A percentile compares a stretch with the other conserved stretches of the same genome.
These are phyloP conservation scores for Alternaria triticimaculans DNA, from an alignment of 2,329 filamentous ascomycete species.

Conservation along the genomic window DNA sequence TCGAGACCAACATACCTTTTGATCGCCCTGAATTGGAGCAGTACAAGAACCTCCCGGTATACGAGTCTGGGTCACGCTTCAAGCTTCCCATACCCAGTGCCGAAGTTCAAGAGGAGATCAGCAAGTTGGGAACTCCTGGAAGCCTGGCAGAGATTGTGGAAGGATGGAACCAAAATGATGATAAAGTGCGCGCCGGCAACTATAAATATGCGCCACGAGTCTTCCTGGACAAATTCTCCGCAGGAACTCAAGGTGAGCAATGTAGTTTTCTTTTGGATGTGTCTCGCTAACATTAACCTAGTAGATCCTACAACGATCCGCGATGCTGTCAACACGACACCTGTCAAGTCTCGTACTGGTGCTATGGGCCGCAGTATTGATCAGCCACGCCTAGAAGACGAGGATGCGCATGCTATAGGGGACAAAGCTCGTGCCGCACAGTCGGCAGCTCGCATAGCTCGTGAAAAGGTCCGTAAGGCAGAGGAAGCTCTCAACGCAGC, in stretches of 20 bases:
- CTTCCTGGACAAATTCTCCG: constrained; percentile 23
- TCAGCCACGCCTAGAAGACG: neutral
- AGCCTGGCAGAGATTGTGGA: constrained; percentile 12
- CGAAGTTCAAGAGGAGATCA: constrained; percentile 4
- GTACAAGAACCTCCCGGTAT: constrained; percentile 17
- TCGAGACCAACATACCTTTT: constrained; percentile 27
- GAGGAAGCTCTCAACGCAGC: neutral
- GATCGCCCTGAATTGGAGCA: constrained; percentile 13
- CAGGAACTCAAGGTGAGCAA: constrained; percentile 7
- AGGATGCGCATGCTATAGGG: neutral
- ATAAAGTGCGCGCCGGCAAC: neutral
- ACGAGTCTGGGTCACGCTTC: constrained; percentile 40
- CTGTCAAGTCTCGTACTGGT: constrained; percentile 5
- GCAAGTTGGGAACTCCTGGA: neutral
- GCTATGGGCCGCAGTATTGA: neutral
- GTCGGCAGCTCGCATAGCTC: neutral
- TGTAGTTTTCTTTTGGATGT: neutral
- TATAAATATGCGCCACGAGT: constrained; percentile 28
- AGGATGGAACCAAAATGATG: constrained; percentile 14
- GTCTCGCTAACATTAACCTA: neutral
- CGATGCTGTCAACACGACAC: constrained; percentile 16
- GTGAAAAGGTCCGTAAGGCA: neutral
- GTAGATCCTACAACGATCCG: constrained; percentile 5
- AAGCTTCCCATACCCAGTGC: constrained; percentile 24
- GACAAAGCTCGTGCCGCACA: neutral